Evolutionary conservation across 2,329 filamentous ascomycete genomes (phyloP).

Genomic region (Hypoxylon sp.): DNA sequence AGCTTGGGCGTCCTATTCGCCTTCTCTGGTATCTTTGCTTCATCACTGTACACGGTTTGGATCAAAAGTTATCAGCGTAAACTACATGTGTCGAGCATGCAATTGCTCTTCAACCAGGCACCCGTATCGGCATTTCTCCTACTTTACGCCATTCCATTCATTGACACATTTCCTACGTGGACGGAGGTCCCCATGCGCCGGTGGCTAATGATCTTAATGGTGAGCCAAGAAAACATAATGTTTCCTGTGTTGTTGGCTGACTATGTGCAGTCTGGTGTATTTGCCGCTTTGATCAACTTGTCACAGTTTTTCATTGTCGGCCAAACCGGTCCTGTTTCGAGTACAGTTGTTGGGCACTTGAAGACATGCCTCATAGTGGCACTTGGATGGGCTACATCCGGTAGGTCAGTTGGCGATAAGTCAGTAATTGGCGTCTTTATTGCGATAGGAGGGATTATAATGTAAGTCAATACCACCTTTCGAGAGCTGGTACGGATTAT

Average conservation of each 20-base stretch:
- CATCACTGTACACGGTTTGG: constrained; percentile 78
- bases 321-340: constrained; percentile 74
- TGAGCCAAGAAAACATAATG: constrained; percentile 53
- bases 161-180: constrained; percentile 74
- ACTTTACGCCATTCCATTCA: constrained; percentile 76
- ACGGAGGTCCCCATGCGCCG: constrained; percentile 64
- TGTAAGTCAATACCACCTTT: constrained; percentile 59
- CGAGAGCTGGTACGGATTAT: not conserved
- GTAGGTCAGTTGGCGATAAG: constrained; percentile 69
- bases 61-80: constrained; percentile 76
- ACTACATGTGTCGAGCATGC: constrained; percentile 77
- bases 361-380: constrained; percentile 78
- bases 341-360: constrained; percentile 75
- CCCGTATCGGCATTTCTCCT: constrained; percentile 74
- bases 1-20: constrained; percentile 75
- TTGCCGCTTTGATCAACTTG: constrained; percentile 76
- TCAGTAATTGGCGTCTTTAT: constrained; percentile 69
- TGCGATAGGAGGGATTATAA: constrained; percentile 70
- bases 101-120: constrained; percentile 78
- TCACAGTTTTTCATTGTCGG: constrained; percentile 75
- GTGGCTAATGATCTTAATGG: constrained; percentile 73
- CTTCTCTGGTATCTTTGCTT: constrained; percentile 74
- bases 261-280: constrained; percentile 68
- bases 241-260: constrained; percentile 36
- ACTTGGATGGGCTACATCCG: constrained; percentile 72